Evolutionary conservation across 371 early-diverging fungal genomes (phyloP).

Genomic region (Globomyces sp.): DNA sequence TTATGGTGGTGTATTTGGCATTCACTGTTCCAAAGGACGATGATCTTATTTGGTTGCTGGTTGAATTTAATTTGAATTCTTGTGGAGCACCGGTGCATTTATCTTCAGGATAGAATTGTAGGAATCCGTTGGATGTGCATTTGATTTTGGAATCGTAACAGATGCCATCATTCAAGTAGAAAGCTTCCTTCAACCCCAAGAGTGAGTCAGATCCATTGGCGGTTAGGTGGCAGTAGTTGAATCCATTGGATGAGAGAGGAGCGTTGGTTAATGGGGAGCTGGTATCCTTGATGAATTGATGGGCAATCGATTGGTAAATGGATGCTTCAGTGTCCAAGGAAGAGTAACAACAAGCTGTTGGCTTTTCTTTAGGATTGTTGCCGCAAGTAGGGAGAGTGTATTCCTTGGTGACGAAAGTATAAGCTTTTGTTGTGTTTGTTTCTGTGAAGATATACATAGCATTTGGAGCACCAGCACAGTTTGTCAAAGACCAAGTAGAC

Average conservation of each 20-base stretch:
- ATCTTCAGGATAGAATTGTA: not conserved
- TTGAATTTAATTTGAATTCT: not conserved
- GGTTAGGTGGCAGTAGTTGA: not conserved
- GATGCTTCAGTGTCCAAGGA: not conserved
- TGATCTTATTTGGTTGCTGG: not conserved
- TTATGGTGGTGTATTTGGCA: not conserved
- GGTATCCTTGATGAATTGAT: not conserved
- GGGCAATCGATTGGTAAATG: not conserved
- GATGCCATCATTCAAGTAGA: not conserved
- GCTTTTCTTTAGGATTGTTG: not conserved
- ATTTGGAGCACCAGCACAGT: constrained; percentile 1
- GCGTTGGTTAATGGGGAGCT: not conserved
- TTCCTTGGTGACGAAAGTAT: constrained; percentile 1
- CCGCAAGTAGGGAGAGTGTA: not conserved
- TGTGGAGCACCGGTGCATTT: not conserved
- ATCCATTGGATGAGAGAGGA: not conserved
- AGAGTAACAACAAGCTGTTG: not conserved
- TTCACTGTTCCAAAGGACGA: not conserved
- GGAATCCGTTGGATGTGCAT: not conserved
- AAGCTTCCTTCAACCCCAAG: not conserved
- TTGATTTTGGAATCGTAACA: not conserved
- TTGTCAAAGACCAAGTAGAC: too few species aligned
- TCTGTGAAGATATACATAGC: constrained; percentile 2
- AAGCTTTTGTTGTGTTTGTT: not conserved
- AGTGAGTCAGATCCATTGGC: not conserved